Base-by-base conservation (phyloP, 2,329 filamentous ascomycete genomes). In the Thermomyces lanuginosus region DNA sequence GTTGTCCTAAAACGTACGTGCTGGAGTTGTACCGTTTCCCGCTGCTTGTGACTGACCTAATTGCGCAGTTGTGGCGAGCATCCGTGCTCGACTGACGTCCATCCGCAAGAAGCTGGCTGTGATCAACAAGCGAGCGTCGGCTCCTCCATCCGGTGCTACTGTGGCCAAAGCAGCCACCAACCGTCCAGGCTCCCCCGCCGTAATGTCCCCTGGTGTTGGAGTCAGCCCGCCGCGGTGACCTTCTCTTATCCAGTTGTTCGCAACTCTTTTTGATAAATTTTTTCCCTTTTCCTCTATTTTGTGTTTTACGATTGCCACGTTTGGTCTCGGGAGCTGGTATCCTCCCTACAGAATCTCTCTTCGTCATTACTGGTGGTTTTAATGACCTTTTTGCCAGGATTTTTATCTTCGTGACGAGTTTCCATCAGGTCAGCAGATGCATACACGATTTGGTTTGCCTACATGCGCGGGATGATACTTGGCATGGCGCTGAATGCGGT, bases 1-100 rank as follows among this genome's bases (percentile, higher is more conserved):
- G 52, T 58, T 9, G 55, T 64, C n/a, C 44, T 52, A 28, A 64
- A 62, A 36, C 43, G 61, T 64, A 43, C 59, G 61, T 56, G 15
- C 22, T 26, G 6, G 4, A 14, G 16, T 19, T 9, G 20, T 18
- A 4, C 20, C 16, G 11, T 22, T 21, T 17, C 7, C 21, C 22
- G 21, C 8, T 21, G 25, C 16, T 6, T 33, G 10, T 14, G 16
- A 15, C 14, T 29, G 11, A 19, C 15, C 12, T 9, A 19, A n/a
- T 9, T n/a, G 18, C 30, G 10, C 24, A 63, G 58, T 63, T 37
- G 58, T 64, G 6, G 48, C 54, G 11, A 60, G 60, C 35, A 64
- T 64, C 42, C 60, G 60, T 17, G 45, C 45, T 30, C 59, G 62
- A 20, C 48, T 64, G 18, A 38, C 49, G 8, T 49, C 57, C 31